Evolutionary conservation across 176 grass and related monocot genomes (phyloP).

Genomic region (Areca catechu): DNA sequence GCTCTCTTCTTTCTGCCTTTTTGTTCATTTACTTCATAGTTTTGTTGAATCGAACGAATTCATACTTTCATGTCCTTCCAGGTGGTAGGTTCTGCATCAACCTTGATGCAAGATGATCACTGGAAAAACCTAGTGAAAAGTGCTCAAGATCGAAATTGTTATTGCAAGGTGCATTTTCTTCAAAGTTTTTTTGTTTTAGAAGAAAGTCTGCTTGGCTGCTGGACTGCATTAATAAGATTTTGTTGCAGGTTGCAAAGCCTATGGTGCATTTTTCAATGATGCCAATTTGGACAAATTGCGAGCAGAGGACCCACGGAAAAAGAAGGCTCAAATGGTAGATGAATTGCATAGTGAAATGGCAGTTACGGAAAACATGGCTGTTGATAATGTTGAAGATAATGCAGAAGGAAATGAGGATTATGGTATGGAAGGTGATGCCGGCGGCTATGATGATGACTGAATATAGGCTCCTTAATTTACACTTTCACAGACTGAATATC

Average conservation of each 20-base stretch:
- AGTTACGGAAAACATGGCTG: constrained; percentile 29
- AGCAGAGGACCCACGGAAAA: constrained; percentile 21
- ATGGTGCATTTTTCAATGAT: constrained; percentile 50
- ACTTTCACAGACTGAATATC: neutral
- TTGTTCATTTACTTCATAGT: neutral
- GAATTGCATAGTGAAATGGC: constrained; percentile 29
- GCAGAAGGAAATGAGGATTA: constrained; percentile 40
- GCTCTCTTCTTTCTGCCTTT: neutral
- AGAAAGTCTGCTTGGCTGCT: neutral
- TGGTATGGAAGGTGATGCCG: constrained; percentile 44
- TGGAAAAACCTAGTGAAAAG: constrained; percentile 81
- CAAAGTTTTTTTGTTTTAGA: constrained; percentile 1
- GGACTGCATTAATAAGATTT: neutral
- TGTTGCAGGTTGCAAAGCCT: constrained; percentile 56
- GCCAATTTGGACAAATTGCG: constrained; percentile 49
- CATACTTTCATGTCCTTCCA: constrained; percentile 6
- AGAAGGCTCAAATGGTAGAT: constrained; percentile 15
- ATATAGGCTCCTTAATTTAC: no score
- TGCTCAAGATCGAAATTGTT: constrained; percentile 55
- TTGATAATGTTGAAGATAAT: constrained; percentile 33
- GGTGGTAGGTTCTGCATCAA: constrained; percentile 85
- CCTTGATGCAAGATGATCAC: constrained; percentile 74
- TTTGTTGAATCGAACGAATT: neutral
- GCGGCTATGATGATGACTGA: constrained; percentile 41
- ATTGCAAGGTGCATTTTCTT: constrained; percentile 44